phyloP scores from a whole-genome alignment of 441 rosid species.

The Iberis amara region DNA sequence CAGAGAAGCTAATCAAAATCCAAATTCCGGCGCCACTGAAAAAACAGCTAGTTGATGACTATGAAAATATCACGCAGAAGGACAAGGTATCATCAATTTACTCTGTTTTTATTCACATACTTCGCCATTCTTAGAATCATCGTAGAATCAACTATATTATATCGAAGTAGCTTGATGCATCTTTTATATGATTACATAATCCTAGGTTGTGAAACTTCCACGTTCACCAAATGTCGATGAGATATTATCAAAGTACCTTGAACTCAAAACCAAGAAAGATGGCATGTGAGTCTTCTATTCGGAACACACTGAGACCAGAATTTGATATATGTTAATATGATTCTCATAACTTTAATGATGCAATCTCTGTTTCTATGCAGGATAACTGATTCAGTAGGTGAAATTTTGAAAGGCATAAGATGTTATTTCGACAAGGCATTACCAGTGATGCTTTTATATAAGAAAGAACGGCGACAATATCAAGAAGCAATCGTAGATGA shows the following conservation, averaged over 20 bases:
- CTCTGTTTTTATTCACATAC: neutral
- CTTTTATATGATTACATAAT: slow-evolving; percentile 29
- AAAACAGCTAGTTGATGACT: slow-evolving; percentile 88
- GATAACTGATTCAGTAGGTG: slow-evolving; percentile 75
- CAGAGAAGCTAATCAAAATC: slow-evolving; percentile 73
- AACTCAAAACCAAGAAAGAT: slow-evolving; percentile 79
- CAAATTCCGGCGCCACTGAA: slow-evolving; percentile 75
- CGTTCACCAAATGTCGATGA: slow-evolving; percentile 84
- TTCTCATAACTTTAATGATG: neutral
- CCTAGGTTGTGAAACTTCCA: slow-evolving; percentile 87
- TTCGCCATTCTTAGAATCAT: neutral
- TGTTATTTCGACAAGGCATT: slow-evolving; percentile 90
- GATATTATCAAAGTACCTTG: slow-evolving; percentile 74
- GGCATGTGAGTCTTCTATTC: slow-evolving; percentile 53
- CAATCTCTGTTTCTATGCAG: slow-evolving; percentile 34
- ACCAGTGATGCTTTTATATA: slow-evolving; percentile 75
- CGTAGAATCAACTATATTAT: neutral
- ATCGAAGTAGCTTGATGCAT: slow-evolving; percentile 1
- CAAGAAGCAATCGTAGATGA: slow-evolving; percentile 48
- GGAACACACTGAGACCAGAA: neutral
- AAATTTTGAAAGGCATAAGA: slow-evolving; percentile 79
- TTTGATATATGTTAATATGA: neutral
- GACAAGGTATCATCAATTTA: slow-evolving; percentile 54
- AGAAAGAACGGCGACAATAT: slow-evolving; percentile 84
- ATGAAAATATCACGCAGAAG: slow-evolving; percentile 71